Evolutionary conservation across 768 basidiomycete genomes (phyloP).

Genomic region (Tylopilus rubrobrunneus): DNA sequence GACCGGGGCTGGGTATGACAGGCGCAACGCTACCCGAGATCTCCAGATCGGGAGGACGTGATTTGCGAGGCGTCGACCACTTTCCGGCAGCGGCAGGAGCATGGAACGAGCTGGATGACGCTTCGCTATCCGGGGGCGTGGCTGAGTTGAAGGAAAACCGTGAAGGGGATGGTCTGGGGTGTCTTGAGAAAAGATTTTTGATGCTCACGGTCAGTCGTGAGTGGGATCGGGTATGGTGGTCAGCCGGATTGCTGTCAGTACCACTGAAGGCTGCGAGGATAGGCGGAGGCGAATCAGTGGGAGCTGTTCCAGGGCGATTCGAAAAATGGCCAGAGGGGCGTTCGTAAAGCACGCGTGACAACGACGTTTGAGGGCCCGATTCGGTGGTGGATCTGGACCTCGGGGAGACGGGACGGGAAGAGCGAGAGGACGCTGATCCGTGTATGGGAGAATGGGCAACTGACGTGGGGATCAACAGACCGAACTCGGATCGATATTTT

Average conservation of each 20-base stretch:
- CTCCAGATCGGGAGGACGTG: conserved; percentile 22
- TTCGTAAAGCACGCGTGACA: not conserved
- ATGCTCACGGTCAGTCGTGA: no score
- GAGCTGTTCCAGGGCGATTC: conserved; percentile 3
- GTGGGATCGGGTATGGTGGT: no score
- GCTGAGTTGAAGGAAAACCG: conserved; percentile 21
- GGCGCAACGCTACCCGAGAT: conserved; percentile 10
- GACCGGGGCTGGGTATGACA: conserved; percentile 1
- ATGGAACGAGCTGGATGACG: conserved; percentile 11
- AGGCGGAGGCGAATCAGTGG: conserved; percentile 1
- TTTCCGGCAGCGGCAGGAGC: not conserved
- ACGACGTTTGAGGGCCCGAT: conserved; percentile 14
- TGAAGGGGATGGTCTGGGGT: conserved; percentile 22
- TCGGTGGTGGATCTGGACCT: conserved; percentile 18
- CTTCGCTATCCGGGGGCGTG: conserved; percentile 10
- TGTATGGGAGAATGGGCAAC: conserved; percentile 10
- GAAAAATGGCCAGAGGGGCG: conserved; percentile 10
- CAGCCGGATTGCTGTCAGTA: no score
- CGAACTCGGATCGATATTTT: conserved; percentile 16
- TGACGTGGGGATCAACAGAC: conserved; percentile 5
- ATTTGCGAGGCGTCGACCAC: conserved; percentile 19
- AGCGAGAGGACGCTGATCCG: conserved; percentile 12
- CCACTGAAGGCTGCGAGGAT: conserved; percentile 2
- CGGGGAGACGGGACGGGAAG: conserved; percentile 14
- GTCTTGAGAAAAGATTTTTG: conserved; percentile 13